phyloP scores from a whole-genome alignment of 2,329 filamentous ascomycete genomes.

The Dactylellina haptotyla region DNA sequence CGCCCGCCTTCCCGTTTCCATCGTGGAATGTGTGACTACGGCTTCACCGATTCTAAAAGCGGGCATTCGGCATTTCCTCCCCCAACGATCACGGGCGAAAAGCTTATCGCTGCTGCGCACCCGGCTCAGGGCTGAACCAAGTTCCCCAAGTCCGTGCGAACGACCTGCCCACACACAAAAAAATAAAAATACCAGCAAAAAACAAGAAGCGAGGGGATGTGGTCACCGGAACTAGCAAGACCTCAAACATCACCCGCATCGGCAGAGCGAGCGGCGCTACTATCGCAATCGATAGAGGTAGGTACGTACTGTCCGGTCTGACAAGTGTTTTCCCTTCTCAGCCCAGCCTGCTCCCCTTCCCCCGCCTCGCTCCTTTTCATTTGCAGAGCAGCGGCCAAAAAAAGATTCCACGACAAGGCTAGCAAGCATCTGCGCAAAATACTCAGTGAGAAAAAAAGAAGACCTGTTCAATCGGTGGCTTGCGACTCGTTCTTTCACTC shows the following conservation, averaged over 20 bases:
- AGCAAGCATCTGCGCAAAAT: too few relatives aligned
- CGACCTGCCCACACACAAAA: neutral
- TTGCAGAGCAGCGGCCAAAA: too few relatives aligned
- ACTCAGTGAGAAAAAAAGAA: too few relatives aligned
- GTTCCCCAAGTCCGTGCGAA: constrained; percentile 32
- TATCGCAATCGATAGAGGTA: constrained; percentile 6
- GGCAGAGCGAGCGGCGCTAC: constrained; percentile 12
- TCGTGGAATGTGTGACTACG: too few relatives aligned
- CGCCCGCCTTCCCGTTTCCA: neutral
- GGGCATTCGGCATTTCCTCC: constrained; percentile 20
- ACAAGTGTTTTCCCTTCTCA: neutral
- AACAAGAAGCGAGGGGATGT: constrained; percentile 12
- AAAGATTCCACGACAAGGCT: too few relatives aligned
- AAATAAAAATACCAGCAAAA: constrained; percentile 20
- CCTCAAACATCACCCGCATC: constrained; percentile 16
- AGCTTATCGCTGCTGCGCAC: constrained; percentile 40
- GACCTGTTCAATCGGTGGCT: too few relatives aligned
- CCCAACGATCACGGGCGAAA: constrained; percentile 1
- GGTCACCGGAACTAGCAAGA: constrained; percentile 28
- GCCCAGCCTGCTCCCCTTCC: neutral
- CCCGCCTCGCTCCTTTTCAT: neutral
- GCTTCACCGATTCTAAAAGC: neutral
- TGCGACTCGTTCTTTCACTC: constrained; percentile 11
- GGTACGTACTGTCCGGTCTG: neutral
- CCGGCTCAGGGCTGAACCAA: constrained; percentile 46